Evolutionary conservation across 2,329 filamentous ascomycete genomes (phyloP), one percentile per base, ranked within the genome.

Genomic region (Pseudonectria foliicola): DNA sequence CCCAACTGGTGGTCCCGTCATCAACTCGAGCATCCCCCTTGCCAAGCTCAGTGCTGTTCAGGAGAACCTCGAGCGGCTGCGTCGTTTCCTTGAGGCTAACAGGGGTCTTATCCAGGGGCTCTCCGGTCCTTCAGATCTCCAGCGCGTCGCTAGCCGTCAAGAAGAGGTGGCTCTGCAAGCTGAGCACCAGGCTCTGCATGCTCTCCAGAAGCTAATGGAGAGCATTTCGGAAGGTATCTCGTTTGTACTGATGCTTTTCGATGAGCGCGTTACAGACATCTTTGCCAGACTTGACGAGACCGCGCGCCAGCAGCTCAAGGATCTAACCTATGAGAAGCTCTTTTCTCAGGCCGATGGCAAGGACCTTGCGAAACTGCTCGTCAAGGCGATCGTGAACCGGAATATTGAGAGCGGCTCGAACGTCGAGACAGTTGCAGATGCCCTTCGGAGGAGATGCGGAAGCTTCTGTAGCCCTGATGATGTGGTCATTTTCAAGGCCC

Each of bases 401-500:
- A 98, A 95, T 59, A 98, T 98, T 50, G 85, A 90, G 38, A 95
- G 87, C 53, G 92, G 93, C 8, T 90, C 89, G 4, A 98, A 96
- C 44, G 90, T 98, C 13, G 93, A 98, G 63, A 95, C 89, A 0
- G 88, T 98, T 15, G 90, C 92, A 0, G 92, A 98, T 60, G 87
- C 89, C n/a, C 67, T 98, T 32, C 77, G 92, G 30, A 75, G 92
- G 49, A 78, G 89, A 50, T 98, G 92, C 50, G 93, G 92, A 43
- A 95, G 85, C 62, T 98, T 98, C 72, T 98, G 92, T 60, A 95
- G 89, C 53, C 81, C 90, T 1, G 90, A 98, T 45, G 92, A 98
- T 64, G 92, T 96, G 2, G 80, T 96, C 45, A 90, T 95, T 48
- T 98, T 98, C 78, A 96, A 95, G 62, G 92, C 92, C 0, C 90